Conservation (phyloP, 805 yeast genomes). For the Saturnispora silvae region DNA sequence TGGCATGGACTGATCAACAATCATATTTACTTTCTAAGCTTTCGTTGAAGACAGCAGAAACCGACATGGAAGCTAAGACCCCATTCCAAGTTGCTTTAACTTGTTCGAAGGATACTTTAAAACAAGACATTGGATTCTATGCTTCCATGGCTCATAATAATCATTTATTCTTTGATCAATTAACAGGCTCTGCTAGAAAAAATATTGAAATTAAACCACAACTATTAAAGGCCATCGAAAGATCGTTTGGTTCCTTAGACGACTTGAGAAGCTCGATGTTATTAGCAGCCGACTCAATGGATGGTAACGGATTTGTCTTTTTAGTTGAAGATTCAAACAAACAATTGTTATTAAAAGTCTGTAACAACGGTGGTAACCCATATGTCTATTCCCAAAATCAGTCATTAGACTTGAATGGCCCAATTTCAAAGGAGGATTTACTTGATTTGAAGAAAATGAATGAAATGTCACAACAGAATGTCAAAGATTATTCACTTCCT, state of each 20-base stretch:
- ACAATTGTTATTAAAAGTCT: conserved; percentile 39
- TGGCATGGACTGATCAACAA: conserved; percentile 81
- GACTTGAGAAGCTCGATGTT: conserved; percentile 41
- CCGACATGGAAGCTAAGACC: conserved; percentile 63
- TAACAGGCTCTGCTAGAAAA: conserved; percentile 22
- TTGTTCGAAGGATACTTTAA: conserved; percentile 55
- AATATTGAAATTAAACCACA: conserved; percentile 17
- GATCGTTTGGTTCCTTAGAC: conserved; percentile 35
- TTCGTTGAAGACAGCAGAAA: conserved; percentile 60
- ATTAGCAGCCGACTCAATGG: conserved; percentile 38
- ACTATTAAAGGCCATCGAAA: conserved; percentile 25
- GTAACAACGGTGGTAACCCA: conserved; percentile 73
- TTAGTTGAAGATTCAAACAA: conserved; percentile 58
- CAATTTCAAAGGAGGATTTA: conserved; percentile 46
- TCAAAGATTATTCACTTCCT: conserved; percentile 59
- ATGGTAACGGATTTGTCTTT: conserved; percentile 70
- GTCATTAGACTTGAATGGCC: conserved; percentile 64
- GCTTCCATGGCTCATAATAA: conserved; percentile 91
- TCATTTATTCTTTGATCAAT: conserved; percentile 73
- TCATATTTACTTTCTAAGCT: conserved; percentile 48
- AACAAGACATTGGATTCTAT: conserved; percentile 65
- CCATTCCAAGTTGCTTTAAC: conserved; percentile 63
- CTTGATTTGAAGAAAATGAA: conserved; percentile 32
- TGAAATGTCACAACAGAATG: conserved; percentile 20
- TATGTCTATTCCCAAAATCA: conserved; percentile 62